Evolutionary conservation across 306 rosid genomes (phyloP), one percentile per base, ranked within the genome.

Genomic region (Cucurbita ficifolia): DNA sequence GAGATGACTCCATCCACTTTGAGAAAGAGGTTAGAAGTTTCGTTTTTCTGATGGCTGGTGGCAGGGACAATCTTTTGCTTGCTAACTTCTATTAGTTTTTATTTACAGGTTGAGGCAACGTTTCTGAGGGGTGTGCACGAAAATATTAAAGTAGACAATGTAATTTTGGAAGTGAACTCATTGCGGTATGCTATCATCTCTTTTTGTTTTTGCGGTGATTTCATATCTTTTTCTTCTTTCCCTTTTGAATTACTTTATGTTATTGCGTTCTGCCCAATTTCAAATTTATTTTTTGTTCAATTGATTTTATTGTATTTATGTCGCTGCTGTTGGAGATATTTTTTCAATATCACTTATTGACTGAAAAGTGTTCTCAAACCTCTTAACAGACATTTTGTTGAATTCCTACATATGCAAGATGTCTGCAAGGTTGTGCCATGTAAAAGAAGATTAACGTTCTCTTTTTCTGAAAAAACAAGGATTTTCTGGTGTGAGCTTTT

Each of bases 41-140:
- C 21, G 10, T 73, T 18, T 54, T 53, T 73, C 53, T 74, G 42
- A 48, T n/a, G 22, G 49, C 40, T 29, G 57, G 43, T 24, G 24
- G 18, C 56, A 22, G 21, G 43, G 10, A 49, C 39, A 7, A 4
- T 49, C 42, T 70, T 48, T 33, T 49, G 56, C 7, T 3, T 70
- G 21, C 43, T 70, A 49, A 49, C 74, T 3, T 70, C 29, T 29
- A 16, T 14, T 68, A 68, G 8, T 77, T 59, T 48, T 64, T 54
- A 14, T 74, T 62, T 86, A 78, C 92, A 95, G 99, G 97, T 91
- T 72, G 97, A 95, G 85, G 96, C 92, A 62, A 95, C 99, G 53
- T 95, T 95, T 76, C 86, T 86, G 56, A 86, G 99, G 84, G 97
- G 88, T 73, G 99, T 86, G 77, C 84, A 89, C 24, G 99, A 95